Evolutionary conservation across 2,329 filamentous ascomycete genomes (phyloP).

Genomic region (Didymella exigua): DNA sequence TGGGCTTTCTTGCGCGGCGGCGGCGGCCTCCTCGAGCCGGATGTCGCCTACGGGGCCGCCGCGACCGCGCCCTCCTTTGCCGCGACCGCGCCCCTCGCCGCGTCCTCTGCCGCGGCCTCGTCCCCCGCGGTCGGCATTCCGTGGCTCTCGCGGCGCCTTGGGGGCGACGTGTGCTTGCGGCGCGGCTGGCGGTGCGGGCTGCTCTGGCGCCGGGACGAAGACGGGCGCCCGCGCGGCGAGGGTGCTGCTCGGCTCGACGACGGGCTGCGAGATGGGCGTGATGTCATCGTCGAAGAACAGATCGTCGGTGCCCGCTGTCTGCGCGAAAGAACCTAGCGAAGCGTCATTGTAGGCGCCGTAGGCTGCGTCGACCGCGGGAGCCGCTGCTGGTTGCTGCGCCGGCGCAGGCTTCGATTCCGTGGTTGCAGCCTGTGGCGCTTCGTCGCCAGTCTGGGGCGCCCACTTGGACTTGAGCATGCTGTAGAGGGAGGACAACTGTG

Average conservation of each 20-base stretch:
- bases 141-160: constrained; percentile 34
- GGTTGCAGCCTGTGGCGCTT: constrained; percentile 11
- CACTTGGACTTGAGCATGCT: constrained; percentile 44
- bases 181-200: constrained; percentile 23
- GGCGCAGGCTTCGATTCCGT: constrained; percentile 5
- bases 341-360: constrained; percentile 41
- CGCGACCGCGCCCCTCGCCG: constrained; percentile 30
- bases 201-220: constrained; percentile 29
- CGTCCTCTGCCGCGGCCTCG: constrained; percentile 35
- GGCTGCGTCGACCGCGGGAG: constrained; percentile 18
- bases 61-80: constrained; percentile 28
- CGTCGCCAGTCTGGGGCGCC: constrained; percentile 33
- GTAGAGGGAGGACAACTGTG: not conserved
- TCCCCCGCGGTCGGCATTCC: constrained; percentile 36
- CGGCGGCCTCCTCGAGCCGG: constrained; percentile 11
- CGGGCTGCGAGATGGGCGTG: constrained; percentile 52
- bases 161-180: constrained; percentile 31
- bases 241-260: constrained; percentile 43
- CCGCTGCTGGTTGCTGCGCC: constrained; percentile 6
- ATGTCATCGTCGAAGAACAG: constrained; percentile 60
- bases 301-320: constrained; percentile 57
- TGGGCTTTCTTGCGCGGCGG: not conserved
- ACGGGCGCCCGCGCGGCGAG: constrained; percentile 26
- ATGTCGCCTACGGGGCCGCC: constrained; percentile 16
- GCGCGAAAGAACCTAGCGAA: constrained; percentile 54